These are phyloP conservation scores for Penicillium sp. DNA, from an alignment of 2,329 filamentous ascomycete genomes.

Conservation along the genomic window DNA sequence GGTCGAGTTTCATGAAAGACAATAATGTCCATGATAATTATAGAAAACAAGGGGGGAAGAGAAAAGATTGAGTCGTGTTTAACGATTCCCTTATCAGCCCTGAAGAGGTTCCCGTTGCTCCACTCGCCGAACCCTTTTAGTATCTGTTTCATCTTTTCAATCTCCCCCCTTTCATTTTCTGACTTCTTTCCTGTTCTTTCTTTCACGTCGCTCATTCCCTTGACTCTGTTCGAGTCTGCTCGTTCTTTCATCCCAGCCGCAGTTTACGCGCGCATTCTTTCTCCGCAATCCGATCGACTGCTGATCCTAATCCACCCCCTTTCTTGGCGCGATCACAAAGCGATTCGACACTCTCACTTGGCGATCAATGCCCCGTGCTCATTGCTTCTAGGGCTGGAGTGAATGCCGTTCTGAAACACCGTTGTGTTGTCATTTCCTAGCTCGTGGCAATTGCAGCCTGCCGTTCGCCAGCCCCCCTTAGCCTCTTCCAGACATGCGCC, in stretches of 20 bases:
- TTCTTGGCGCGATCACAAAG: constrained; percentile 18
- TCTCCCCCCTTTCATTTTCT: constrained; percentile 7
- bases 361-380: constrained; percentile 7
- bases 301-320: constrained; percentile 13
- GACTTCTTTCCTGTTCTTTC: neutral
- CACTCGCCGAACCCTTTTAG: constrained; percentile 2
- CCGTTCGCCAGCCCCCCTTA: neutral
- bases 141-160: constrained; percentile 17
- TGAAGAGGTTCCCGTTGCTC: constrained; percentile 5
- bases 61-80: neutral
- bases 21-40: neutral
- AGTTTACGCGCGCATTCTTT: constrained; percentile 15
- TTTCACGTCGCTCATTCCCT: neutral
- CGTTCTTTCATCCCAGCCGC: constrained; percentile 8
- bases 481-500: constrained; percentile 20
- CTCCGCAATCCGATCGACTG: constrained; percentile 13
- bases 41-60: neutral
- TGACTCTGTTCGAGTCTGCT: neutral
- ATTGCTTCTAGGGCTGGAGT: constrained; percentile 1
- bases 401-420: constrained; percentile 14
- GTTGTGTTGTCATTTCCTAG: constrained; percentile 1
- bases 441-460: constrained; percentile 2
- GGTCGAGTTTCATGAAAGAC: neutral
- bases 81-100: constrained; percentile 6
- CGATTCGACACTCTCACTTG: constrained; percentile 14